These are phyloP conservation scores for Hypericum perforatum DNA, from an alignment of 345 rosid species.

Conservation along the genomic window DNA sequence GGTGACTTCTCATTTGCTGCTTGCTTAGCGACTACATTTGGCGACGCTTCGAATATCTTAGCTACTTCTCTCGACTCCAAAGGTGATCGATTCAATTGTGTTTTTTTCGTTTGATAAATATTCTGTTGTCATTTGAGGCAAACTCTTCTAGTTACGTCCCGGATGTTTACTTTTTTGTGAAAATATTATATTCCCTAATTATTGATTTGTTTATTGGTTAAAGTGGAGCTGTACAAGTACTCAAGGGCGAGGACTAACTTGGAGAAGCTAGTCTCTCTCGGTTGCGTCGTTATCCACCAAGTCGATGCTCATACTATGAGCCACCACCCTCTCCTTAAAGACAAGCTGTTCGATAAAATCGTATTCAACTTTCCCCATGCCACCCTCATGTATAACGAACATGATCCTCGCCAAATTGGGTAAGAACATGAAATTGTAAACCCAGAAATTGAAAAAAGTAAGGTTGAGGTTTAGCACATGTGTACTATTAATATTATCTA, in stretches of 20 bases:
- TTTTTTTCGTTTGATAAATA: too few relatives aligned
- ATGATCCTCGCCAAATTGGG: slow-evolving; percentile 1
- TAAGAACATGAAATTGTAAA: too few relatives aligned
- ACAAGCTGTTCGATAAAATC: slow-evolving; percentile 15
- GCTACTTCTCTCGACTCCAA: slow-evolving; percentile 39
- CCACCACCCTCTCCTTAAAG: slow-evolving; percentile 7
- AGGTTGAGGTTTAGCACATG: too few relatives aligned
- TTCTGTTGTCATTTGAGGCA: too few relatives aligned
- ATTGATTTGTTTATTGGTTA: too few relatives aligned
- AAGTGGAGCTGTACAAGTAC: slow-evolving; percentile 3
- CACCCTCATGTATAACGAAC: slow-evolving; percentile 1
- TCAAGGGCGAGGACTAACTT: slow-evolving; percentile 11
- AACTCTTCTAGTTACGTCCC: too few relatives aligned
- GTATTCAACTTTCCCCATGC: slow-evolving; percentile 30
- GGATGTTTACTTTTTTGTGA: too few relatives aligned
- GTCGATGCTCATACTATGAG: slow-evolving; percentile 21
- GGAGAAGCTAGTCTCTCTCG: slow-evolving; percentile 10
- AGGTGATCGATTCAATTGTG: slow-evolving; percentile 6
- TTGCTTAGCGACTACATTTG: slow-evolving; percentile 40
- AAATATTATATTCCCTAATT: too few relatives aligned
- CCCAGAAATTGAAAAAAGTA: too few relatives aligned
- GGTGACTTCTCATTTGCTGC: slow-evolving; percentile 48
- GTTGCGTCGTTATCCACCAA: slow-evolving; percentile 20
- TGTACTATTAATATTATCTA: too few relatives aligned
- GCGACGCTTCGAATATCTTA: slow-evolving; percentile 34